Conservation (phyloP, 495 filamentous ascomycete species). For the Hamigera avellanea region DNA sequence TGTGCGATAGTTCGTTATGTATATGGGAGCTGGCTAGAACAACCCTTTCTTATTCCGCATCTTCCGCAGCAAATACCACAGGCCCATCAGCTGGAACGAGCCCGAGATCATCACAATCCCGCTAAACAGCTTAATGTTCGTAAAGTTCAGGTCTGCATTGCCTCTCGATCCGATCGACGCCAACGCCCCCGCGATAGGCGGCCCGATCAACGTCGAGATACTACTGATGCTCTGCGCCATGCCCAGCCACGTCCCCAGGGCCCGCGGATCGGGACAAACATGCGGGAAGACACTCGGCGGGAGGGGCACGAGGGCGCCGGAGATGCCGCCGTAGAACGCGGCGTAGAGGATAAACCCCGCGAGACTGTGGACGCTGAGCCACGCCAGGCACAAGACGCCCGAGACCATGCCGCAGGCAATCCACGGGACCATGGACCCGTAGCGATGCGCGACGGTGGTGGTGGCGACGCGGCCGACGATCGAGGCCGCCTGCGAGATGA, state of each 20-base stretch:
- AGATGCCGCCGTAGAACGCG: constrained; percentile 53
- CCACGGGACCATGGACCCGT: constrained; percentile 15
- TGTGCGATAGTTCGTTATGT: too few relatives aligned
- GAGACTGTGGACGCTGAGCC: constrained; percentile 45
- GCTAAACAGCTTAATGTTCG: too few relatives aligned
- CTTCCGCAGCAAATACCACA: too few relatives aligned
- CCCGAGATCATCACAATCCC: too few relatives aligned
- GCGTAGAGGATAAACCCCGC: constrained; percentile 49
- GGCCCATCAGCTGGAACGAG: too few relatives aligned
- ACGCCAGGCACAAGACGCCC: constrained; percentile 19
- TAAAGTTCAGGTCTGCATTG: too few relatives aligned
- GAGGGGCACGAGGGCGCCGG: constrained; percentile 54
- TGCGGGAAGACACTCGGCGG: constrained; percentile 49
- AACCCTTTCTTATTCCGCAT: too few relatives aligned
- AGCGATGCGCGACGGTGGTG: constrained; percentile 12
- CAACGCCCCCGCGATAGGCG: constrained; percentile 57
- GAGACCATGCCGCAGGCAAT: constrained; percentile 12
- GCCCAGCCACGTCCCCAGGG: constrained; percentile 54
- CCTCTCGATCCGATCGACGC: too few relatives aligned
- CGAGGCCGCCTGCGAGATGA: constrained; percentile 21
- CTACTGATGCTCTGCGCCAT: constrained; percentile 62
- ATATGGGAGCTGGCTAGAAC: too few relatives aligned
- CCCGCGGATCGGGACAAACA: constrained; percentile 46
- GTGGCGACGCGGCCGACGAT: constrained; percentile 15
- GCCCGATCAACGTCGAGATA: constrained; percentile 54